A percentile compares a stretch with the other conserved stretches of the same genome.
Evolutionary conservation across 2,329 filamentous ascomycete species (phyloP).

Genomic region (Xylaria sp.): DNA sequence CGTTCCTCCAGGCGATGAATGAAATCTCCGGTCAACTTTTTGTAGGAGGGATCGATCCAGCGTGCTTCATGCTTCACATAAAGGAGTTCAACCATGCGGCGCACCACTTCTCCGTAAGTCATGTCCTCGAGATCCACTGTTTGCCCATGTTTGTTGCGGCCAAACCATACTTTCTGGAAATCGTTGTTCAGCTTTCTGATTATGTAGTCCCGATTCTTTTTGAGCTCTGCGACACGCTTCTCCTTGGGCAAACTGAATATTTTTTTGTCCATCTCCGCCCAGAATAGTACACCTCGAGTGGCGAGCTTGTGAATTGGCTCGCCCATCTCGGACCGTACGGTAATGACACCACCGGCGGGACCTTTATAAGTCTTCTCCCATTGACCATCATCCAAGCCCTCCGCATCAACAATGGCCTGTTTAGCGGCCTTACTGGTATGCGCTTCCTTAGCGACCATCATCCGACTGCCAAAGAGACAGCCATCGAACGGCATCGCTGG

Average conservation of each 20-base stretch:
- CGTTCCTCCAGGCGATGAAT: conserved; percentile 97
- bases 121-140: conserved; percentile 93
- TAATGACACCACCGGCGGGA: conserved; percentile 91
- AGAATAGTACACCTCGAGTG: conserved; percentile 94
- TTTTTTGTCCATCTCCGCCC: conserved; percentile 99
- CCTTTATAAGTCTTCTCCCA: conserved; percentile 97
- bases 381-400: conserved; percentile 81
- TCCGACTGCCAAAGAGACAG: conserved; percentile 87
- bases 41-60: conserved; percentile 90
- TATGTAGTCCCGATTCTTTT: conserved; percentile 89
- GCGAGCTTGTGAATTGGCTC: conserved; percentile 99
- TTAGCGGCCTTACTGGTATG: conserved; percentile 89
- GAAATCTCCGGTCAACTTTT: conserved; percentile 89
- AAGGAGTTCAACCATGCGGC: conserved; percentile 87
- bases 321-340: conserved; percentile 98
- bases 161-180: conserved; percentile 98
- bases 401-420: conserved; percentile 87
- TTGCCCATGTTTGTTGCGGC: conserved; percentile 81
- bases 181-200: conserved; percentile 96
- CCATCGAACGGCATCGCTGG: conserved; percentile 95
- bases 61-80: conserved; percentile 90
- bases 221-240: conserved; percentile 87
- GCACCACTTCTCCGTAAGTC: conserved; percentile 90
- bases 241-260: conserved; percentile 97
- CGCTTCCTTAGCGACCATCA: conserved; percentile 95